phyloP scores from a whole-genome alignment of 176 grass and related monocot genomes.

The Luzula sylvatica region DNA sequence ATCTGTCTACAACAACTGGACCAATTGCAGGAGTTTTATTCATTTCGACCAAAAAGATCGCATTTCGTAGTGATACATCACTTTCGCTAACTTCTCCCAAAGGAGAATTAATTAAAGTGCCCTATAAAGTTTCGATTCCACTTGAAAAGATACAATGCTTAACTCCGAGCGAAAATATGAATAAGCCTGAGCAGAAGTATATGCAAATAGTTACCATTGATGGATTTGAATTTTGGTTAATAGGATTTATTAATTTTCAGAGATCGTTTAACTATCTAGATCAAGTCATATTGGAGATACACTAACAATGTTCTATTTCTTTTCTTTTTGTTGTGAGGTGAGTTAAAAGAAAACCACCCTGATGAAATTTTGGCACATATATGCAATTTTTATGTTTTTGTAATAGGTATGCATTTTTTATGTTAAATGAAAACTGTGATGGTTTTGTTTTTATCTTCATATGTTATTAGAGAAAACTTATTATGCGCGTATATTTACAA shows the following conservation, averaged over 20 bases:
- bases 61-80: conserved; percentile 63
- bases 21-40: conserved; percentile 79
- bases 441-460: no score
- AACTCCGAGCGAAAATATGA: conserved; percentile 49
- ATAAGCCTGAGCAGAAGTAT: conserved; percentile 74
- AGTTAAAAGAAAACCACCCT: no score
- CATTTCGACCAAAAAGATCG: conserved; percentile 54
- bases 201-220: conserved; percentile 62
- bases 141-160: conserved; percentile 39
- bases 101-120: conserved; percentile 37
- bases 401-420: no score
- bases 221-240: conserved; percentile 94
- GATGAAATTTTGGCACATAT: no score
- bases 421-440: no score
- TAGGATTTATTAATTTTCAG: conserved; percentile 67
- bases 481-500: no score
- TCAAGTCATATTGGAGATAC: conserved; percentile 27
- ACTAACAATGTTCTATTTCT: conserved; percentile 10
- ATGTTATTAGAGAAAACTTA: no score
- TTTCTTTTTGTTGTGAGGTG: no score
- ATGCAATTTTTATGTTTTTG: no score
- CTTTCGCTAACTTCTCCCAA: conserved; percentile 29
- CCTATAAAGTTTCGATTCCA: conserved; percentile 85
- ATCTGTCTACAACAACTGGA: conserved; percentile 68
- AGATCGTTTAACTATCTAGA: conserved; percentile 47